phyloP scores from a whole-genome alignment of 2,329 filamentous ascomycete species.

The Phoma sp. region DNA sequence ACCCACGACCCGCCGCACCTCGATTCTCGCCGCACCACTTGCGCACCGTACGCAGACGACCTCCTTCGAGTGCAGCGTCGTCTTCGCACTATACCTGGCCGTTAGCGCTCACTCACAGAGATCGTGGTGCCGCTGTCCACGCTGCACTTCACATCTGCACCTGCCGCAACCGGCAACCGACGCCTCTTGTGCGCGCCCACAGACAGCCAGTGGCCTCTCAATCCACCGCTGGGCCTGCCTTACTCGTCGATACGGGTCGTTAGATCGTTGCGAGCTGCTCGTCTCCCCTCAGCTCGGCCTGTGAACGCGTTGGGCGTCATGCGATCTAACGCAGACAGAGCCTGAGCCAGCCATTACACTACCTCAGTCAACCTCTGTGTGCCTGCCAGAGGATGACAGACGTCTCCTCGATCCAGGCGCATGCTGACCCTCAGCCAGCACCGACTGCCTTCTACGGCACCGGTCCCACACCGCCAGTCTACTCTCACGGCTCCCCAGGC shows the following conservation, averaged over 20 bases:
- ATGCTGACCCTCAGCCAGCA: constrained; percentile 52
- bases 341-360: constrained; percentile 44
- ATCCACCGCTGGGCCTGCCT: constrained; percentile 15
- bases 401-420: constrained; percentile 49
- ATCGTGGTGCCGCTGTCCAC: constrained; percentile 30
- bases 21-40: constrained; percentile 26
- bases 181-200: constrained; percentile 34
- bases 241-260: constrained; percentile 28
- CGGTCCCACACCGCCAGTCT: constrained; percentile 39
- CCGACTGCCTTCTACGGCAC: constrained; percentile 41
- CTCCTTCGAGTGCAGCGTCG: constrained; percentile 18
- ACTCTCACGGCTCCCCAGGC: constrained; percentile 44
- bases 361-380: constrained; percentile 27
- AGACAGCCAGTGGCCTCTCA: constrained; percentile 15
- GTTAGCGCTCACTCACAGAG: constrained; percentile 23
- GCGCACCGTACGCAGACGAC: constrained; percentile 35
- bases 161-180: constrained; percentile 34
- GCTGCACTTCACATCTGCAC: constrained; percentile 22
- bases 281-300: constrained; percentile 34
- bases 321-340: constrained; percentile 48
- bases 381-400: constrained; percentile 52
- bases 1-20: constrained; percentile 35
- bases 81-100: constrained; percentile 27
- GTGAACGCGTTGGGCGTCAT: constrained; percentile 49
- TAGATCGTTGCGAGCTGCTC: constrained; percentile 32